Evolutionary conservation across 305 asterid genomes (phyloP).

Genomic region (Fraxinus angustifolia): DNA sequence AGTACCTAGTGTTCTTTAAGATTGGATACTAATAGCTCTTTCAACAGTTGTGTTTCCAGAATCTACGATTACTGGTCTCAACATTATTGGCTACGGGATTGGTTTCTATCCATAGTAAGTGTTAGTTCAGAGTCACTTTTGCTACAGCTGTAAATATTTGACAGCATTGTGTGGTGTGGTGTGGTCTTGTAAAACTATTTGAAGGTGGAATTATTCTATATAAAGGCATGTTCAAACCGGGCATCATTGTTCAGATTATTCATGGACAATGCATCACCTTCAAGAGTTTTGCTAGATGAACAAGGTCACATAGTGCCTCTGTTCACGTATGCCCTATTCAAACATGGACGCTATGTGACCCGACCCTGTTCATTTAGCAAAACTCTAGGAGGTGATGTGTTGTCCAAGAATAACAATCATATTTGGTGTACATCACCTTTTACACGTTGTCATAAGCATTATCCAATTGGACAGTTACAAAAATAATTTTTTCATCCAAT

Average conservation of each 20-base stretch:
- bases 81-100: slow-evolving; percentile 59
- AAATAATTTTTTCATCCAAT: no score
- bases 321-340: background rate
- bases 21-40: slow-evolving; percentile 67
- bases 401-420: background rate
- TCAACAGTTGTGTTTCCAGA: slow-evolving; percentile 66
- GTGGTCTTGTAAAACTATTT: slow-evolving; percentile 52
- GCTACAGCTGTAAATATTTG: background rate
- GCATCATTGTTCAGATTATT: background rate
- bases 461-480: no score
- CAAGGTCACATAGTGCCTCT: background rate
- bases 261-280: background rate
- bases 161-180: slow-evolving; percentile 31
- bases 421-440: no score
- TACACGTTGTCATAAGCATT: no score
- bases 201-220: slow-evolving; percentile 29
- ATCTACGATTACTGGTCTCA: slow-evolving; percentile 56
- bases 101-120: slow-evolving; percentile 29
- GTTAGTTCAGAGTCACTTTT: background rate
- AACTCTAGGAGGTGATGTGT: background rate
- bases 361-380: background rate
- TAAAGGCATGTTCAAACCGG: background rate
- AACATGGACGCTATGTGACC: background rate
- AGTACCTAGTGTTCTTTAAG: slow-evolving; percentile 72
- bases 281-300: background rate